Evolutionary conservation across 2,329 filamentous ascomycete species (phyloP).

Genomic region (Trichophyton simii): DNA sequence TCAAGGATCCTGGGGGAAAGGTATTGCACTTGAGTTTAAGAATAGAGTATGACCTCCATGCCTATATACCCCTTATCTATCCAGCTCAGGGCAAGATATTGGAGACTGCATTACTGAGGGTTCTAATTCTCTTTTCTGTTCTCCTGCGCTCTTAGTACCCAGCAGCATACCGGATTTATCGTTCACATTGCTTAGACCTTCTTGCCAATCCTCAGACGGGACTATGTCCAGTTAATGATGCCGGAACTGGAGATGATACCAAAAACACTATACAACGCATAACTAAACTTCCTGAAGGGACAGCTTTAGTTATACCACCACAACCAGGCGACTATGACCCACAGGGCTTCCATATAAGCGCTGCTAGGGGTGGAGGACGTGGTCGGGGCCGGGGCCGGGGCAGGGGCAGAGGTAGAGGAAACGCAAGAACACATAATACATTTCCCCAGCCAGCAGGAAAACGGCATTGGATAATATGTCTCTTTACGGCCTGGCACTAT

Average conservation of each 20-base stretch:
- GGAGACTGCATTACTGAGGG: background rate
- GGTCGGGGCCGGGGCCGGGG: background rate
- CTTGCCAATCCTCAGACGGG: conserved; percentile 10
- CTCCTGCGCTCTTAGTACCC: conserved; percentile 34
- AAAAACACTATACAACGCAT: background rate
- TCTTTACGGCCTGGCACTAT: conserved; percentile 44
- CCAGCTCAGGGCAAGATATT: background rate
- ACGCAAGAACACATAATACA: background rate
- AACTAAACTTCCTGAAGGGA: conserved; percentile 30
- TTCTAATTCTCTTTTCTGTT: background rate
- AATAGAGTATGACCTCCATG: conserved; percentile 17
- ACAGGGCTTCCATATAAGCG: background rate
- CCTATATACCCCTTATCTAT: background rate
- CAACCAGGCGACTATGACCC: conserved; percentile 23
- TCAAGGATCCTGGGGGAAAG: conserved; percentile 44
- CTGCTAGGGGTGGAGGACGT: background rate
- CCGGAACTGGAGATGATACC: background rate
- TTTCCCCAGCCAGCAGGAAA: conserved; percentile 13
- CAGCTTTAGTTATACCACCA: conserved; percentile 43
- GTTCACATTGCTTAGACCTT: conserved; percentile 33
- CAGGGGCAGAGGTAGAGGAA: background rate
- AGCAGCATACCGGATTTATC: conserved; percentile 37
- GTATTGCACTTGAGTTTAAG: conserved; percentile 44
- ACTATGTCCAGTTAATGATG: background rate
- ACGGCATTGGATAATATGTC: conserved; percentile 45